Evolutionary conservation across 2,329 filamentous ascomycete species (phyloP).

Genomic region (Aspergillus proliferans): DNA sequence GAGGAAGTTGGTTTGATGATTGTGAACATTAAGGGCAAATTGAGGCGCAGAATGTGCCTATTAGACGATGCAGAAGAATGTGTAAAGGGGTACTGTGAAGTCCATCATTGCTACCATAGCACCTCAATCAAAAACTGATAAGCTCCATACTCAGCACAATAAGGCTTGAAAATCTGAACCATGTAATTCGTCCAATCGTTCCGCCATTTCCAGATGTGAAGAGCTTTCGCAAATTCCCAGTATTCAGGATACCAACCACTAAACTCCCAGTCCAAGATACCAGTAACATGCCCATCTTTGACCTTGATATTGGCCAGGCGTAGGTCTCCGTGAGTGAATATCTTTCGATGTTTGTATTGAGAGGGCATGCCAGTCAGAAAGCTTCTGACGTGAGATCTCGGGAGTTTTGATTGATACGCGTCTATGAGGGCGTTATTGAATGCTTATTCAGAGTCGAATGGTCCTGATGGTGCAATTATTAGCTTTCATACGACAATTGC

Average conservation of each 20-base stretch:
- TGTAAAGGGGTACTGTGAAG: neutral
- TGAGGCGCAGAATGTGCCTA: no score
- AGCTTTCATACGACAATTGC: no score
- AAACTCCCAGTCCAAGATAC: constrained; percentile 36
- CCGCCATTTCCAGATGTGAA: constrained; percentile 23
- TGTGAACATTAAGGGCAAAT: no score
- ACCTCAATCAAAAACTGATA: neutral
- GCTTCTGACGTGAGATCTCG: constrained; percentile 11
- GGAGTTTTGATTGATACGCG: constrained; percentile 12
- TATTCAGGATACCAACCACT: constrained; percentile 37
- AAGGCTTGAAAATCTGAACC: constrained; percentile 21
- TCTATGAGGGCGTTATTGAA: constrained; percentile 19
- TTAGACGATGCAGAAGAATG: no score
- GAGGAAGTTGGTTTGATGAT: neutral
- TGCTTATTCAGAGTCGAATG: constrained; percentile 18
- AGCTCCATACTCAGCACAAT: constrained; percentile 1
- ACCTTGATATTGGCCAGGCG: constrained; percentile 27
- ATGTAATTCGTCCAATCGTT: constrained; percentile 30
- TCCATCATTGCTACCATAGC: neutral
- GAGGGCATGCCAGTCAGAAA: constrained; percentile 11
- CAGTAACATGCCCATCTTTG: constrained; percentile 15
- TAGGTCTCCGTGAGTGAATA: constrained; percentile 27
- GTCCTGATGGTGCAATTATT: constrained; percentile 5
- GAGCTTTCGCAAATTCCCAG: constrained; percentile 32
- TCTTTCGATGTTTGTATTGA: constrained; percentile 12